Evolutionary conservation across 805 yeast species (phyloP), one percentile per base, ranked within the genome.

Genomic region (Kodamaea kakaduensis): DNA sequence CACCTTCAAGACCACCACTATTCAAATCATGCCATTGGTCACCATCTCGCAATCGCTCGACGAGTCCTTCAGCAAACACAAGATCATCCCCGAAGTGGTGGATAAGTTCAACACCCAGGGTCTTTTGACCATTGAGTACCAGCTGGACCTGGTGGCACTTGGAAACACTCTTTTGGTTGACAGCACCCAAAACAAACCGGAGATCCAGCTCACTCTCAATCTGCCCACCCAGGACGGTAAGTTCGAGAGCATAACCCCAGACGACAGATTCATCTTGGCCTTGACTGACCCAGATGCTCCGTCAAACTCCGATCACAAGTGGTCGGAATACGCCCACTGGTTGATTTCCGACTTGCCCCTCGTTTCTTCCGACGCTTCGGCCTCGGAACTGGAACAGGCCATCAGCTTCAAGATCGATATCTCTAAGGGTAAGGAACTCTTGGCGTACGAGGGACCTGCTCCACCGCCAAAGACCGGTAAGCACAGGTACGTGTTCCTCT

Each of bases 201-300:
- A 57, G 20, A 67, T 88, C 38, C 82, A 81, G 44, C 78, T 84
- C 59, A 76, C 88, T 10, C 64, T 78, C 43, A 68, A 71, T 45
- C 61, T 71, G 24, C 65, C 71, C 12, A 61, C 65, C 24, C 59
- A 63, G 36, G 69, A 71, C 27, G 53, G 58, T 14, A 69, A 67
- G 22, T 48, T 69, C 44, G 69, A 65, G 43, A 21, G 34, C 9
- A 61, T 72, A 24, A 51, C 62, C 10, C 47, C 58, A 16, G 57
- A 68, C 17, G 81, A 78, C 45, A 60, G 71, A 33, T 88, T 83
- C 61, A 77, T 93, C 8, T 62, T 89, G 45, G 84, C 84, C 3
- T 47, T 88, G 45, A 89, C 96, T 6, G 96, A 88, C 58, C 97
- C 97, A 1, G 96, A 88, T 65, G 96, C 96, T 6, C 97, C 97